These are phyloP conservation scores for Glomus cerebriforme DNA, from an alignment of 192 early-diverging fungal genomes.

Conservation along the genomic window DNA sequence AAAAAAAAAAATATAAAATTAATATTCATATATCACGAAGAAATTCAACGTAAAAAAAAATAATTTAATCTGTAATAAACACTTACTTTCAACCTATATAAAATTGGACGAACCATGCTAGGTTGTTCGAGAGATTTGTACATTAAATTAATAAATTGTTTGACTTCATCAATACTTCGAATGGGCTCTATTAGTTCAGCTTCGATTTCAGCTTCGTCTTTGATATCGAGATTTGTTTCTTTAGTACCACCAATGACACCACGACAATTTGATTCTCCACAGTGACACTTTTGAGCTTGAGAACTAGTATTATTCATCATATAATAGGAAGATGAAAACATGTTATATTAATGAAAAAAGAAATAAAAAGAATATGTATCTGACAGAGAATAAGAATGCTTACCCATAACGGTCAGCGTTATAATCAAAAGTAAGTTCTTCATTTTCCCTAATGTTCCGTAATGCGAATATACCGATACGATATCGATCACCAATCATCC, in stretches of 20 bases:
- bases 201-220: neutral
- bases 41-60: neutral
- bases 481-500: conserved; percentile 87
- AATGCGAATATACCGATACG: conserved; percentile 97
- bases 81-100: neutral
- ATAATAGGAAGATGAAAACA: conserved; percentile 6
- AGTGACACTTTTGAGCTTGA: conserved; percentile 90
- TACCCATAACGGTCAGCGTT: conserved; percentile 95
- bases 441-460: conserved; percentile 70
- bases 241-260: conserved; percentile 90
- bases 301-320: conserved; percentile 50
- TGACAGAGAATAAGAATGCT: conserved; percentile 4
- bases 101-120: neutral
- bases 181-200: neutral
- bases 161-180: neutral
- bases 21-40: neutral
- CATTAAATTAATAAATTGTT: conserved; percentile 11
- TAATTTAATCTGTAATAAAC: neutral
- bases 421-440: conserved; percentile 98
- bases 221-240: conserved; percentile 58
- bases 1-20: neutral
- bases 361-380: neutral
- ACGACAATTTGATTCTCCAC: conserved; percentile 84
- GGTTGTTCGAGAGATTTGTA: conserved; percentile 2
- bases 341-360: neutral